phyloP scores from a whole-genome alignment of 345 rosid genomes.

The Hirschfeldia incana region DNA sequence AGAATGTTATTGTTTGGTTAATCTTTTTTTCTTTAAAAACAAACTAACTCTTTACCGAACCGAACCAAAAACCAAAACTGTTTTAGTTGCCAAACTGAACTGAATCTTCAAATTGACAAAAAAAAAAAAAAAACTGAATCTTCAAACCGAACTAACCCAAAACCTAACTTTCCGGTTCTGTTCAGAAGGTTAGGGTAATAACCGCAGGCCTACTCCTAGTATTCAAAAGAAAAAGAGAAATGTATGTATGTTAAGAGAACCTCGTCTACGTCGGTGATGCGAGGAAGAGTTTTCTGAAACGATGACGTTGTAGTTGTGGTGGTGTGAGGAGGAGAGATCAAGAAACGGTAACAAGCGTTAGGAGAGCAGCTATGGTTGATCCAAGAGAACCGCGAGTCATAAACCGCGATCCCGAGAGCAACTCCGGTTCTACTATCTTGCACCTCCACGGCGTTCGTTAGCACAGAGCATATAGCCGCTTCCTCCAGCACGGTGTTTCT shows the following conservation, averaged over 20 bases:
- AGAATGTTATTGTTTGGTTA: no score
- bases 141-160: no score
- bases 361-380: conserved; percentile 92
- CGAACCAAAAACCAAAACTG: no score
- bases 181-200: no score
- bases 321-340: conserved; percentile 31
- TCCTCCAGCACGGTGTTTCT: conserved; percentile 43
- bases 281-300: conserved; percentile 38
- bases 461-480: conserved; percentile 56
- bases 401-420: conserved; percentile 62
- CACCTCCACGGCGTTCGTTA: conserved; percentile 87
- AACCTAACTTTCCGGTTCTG: no score
- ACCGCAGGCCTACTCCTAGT: no score
- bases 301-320: conserved; percentile 2
- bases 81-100: no score
- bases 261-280: background rate
- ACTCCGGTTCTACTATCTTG: conserved; percentile 54
- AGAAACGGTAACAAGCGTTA: conserved; percentile 71
- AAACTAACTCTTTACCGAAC: no score
- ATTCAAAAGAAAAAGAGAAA: no score
- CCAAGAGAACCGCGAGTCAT: conserved; percentile 68
- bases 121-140: no score
- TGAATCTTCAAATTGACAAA: no score
- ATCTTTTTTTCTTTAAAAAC: no score
- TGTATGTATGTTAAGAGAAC: background rate